Base-by-base conservation (phyloP, 2,329 filamentous ascomycete genomes). In the Penicillium freii region DNA sequence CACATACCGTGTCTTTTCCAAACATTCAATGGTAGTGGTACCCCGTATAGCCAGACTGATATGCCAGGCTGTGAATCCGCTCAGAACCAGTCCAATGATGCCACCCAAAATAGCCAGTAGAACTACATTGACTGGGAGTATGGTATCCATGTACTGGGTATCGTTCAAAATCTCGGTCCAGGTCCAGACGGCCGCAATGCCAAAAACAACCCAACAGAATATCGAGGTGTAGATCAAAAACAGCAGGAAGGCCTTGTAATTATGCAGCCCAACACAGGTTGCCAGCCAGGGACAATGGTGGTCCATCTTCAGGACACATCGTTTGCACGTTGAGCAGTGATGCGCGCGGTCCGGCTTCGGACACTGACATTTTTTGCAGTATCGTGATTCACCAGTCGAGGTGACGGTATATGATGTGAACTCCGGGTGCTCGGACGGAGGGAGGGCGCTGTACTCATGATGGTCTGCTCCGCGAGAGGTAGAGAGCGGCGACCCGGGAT, bases 231-330 rank as follows among this genome's bases (percentile, higher is more conserved):
- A 97, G 55, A 92, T 84, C 27, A 99, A 81, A 73, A 97, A 99
- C 3, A 97, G 82, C 52, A 99, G 74, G 72, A 99, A 99, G 0
- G 92, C 84, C 77, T 99, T 99, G 81, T 97, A 95, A 77, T 99
- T 99, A 70, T 86, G 86, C 62, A 99, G 80, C 21, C 94, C 94
- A 58, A 99, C 90, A 75, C 94, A 99, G 4, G 91, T 96, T 29
- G 94, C 93, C 49, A 99, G 83, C 94, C 94, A 99, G 17, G 94
- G 94, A 73, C 94, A 99, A 78, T 99, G 94, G 75, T 99, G 94
- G 73, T 99, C 94, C 94, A 99, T 99, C 81, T 99, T 99, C 74
- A 99, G 82, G 27, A 99, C 92, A 74, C 94, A 99, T 69, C 89
- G 88, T 65, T 88, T 86, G 77, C 94, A 99, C 4, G 92, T 95